These are phyloP conservation scores for Wallacemonas rigidus DNA, from an alignment of 208 protist genomes.

Conservation along the genomic window DNA sequence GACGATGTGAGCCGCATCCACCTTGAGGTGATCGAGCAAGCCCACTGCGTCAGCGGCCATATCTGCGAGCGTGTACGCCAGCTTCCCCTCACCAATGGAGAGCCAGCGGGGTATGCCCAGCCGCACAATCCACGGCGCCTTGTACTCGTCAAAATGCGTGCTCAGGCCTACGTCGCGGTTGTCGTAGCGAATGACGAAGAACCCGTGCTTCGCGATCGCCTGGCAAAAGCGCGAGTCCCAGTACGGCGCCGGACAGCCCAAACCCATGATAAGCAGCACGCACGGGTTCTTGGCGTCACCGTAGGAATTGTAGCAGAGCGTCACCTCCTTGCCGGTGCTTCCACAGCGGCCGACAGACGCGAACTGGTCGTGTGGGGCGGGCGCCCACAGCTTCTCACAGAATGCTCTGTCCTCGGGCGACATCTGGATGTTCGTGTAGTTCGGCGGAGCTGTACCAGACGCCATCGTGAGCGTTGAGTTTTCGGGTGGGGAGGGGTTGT, in stretches of 20 bases:
- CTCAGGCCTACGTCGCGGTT: conserved; percentile 41
- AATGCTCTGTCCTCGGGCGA: conserved; percentile 4
- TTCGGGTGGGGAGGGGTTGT: background rate
- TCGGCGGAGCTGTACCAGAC: background rate
- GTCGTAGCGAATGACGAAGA: conserved; percentile 51
- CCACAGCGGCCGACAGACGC: conserved; percentile 31
- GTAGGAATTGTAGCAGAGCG: conserved; percentile 44
- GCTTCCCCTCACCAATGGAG: conserved; percentile 15
- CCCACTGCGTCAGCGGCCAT: conserved; percentile 39
- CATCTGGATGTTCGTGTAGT: background rate
- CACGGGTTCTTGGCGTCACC: conserved; percentile 30
- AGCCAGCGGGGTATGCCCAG: conserved; percentile 21
- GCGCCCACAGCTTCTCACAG: conserved; percentile 17
- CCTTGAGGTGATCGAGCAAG: conserved; percentile 31
- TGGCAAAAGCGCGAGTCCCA: conserved; percentile 43
- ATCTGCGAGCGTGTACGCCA: conserved; percentile 38
- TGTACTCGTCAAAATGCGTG: conserved; percentile 27
- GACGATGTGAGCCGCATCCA: conserved; percentile 37
- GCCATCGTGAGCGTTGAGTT: background rate
- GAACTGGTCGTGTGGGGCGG: conserved; percentile 18
- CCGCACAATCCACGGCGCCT: conserved; percentile 20
- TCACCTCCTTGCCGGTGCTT: conserved; percentile 30
- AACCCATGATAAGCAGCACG: conserved; percentile 42
- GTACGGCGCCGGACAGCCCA: conserved; percentile 19
- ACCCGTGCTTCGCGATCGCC: conserved; percentile 28